Base-by-base conservation (phyloP, 2,329 filamentous ascomycete species). In the Curvularia sp. region DNA sequence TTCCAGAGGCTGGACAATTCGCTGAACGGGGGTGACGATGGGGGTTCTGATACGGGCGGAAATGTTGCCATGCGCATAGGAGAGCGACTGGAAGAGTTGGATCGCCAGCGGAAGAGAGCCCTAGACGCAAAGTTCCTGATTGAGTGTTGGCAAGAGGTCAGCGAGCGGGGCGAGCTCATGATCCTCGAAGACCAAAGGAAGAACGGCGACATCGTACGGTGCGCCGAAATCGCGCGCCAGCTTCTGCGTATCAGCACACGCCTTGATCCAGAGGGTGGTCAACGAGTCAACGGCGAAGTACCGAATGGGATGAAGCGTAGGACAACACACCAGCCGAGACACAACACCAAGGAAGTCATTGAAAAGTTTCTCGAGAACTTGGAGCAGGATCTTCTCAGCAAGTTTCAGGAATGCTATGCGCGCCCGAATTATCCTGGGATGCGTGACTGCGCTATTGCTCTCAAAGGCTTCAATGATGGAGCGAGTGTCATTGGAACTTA, bases 361-460 rank as follows among this genome's bases (percentile, higher is more conserved):
- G 95, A 99, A 78, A 97, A 97, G 76, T 99, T 98, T 77, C 91
- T 93, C 26, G 95, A 99, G 76, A 93, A 91, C 0, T 80, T 99
- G 58, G 95, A 99, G 78, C 96, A 98, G 74, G 95, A 99, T 73
- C 82, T 99, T 39, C 81, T 99, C 60, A 92, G 93, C 75, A 94
- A 97, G 72, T 99, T 99, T 79, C 96, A 99, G 81, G 92, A 96
- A 73, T 97, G 94, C 81, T 98, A 98, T 77, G 86, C 93, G 63
- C 88, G 90, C 67, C 93, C 96, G 70, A 97, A 98, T 78, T 97
- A 96, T 72, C 92, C 97, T 66, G 93, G 96, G 70, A 99, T 99
- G 96, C 89, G 92, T 80, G 95, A 98, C 75, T 99, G 95, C 75
- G 92, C 96, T 54, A 91, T 91, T 71, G 95, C 97, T 42, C 82